Base-by-base conservation (phyloP, 805 yeast species). In the Komagataella ulmi region DNA sequence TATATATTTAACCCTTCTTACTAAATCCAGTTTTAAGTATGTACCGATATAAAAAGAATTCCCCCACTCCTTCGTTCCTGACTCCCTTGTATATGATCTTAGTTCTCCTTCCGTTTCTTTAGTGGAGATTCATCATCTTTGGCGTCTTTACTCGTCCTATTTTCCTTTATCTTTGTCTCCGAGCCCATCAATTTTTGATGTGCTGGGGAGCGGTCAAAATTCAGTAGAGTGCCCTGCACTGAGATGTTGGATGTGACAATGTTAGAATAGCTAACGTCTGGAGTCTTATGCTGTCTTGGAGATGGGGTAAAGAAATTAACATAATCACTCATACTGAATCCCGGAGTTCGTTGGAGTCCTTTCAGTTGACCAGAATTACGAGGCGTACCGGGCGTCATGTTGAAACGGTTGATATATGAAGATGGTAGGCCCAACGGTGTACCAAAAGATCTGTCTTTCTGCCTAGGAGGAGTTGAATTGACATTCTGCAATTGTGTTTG, bases 271-370 rank as follows among this genome's bases (percentile, higher is more conserved):
- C 30, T 23, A 19, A 46, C 44, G 52, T 65, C 73, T 2, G 75
- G 74, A 0, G 74, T 70, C 47, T 68, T 61, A 6, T 61, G 53
- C 24, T 58, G 63, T n/a, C 70, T 57, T 21, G 85, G 85, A 7
- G 86, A 80, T 3, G 93, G 93, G 1, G 90, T 81, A 61, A 83
- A 82, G 55, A 85, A 74, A 61, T 87, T 84, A 44, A 88, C 84
- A 62, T 85, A 87, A 62, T 87, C 96, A 61, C 80, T 82, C 81
- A 87, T 79, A 64, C 87, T 86, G 68, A 87, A 86, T 2, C 83
- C 85, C 1, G 84, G 84, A 0, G 86, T 83, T 56, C 66, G 65
- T 44, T 58, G 40, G 5, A 30, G 59, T 3, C 58, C 59, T 17
- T 7, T 75, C 65, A 30, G 8, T 17, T 30, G 49, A 17, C 49